Percentiles rank a stretch among this genome's conserved stretches.
Conservation (phyloP, 345 rosid species). For the Camelina laxa region DNA sequence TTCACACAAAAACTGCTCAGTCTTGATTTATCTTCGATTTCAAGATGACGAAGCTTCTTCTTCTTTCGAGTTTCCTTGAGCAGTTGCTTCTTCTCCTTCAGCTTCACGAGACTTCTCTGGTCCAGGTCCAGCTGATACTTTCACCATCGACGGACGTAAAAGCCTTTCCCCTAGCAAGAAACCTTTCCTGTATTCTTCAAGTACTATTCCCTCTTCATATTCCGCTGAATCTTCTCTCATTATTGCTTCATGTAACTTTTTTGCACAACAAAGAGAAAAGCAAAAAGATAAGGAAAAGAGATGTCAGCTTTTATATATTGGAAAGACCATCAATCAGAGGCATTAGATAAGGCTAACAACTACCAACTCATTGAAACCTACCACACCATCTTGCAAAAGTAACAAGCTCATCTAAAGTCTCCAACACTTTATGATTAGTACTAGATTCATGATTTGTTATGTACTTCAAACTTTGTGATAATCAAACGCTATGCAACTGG, state of each 20-base stretch:
- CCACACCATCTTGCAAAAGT: background rate
- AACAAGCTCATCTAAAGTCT: background rate
- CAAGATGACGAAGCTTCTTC: slow-evolving; percentile 52
- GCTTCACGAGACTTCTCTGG: slow-evolving; percentile 62
- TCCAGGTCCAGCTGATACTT: slow-evolving; percentile 98
- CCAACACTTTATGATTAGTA: slow-evolving; percentile 13
- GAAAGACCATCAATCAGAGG: slow-evolving; percentile 11
- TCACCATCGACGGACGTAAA: slow-evolving; percentile 93
- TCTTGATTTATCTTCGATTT: slow-evolving; percentile 17
- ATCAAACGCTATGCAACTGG: slow-evolving; percentile 12
- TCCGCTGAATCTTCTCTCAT: slow-evolving; percentile 84
- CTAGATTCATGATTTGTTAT: slow-evolving; percentile 10
- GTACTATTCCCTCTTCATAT: slow-evolving; percentile 77
- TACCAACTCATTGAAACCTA: slow-evolving; percentile 23
- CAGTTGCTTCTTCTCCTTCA: slow-evolving; percentile 44
- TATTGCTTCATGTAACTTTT: slow-evolving; percentile 93
- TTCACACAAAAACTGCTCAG: slow-evolving; percentile 19
- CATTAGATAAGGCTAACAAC: slow-evolving; percentile 5
- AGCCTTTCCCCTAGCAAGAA: slow-evolving; percentile 85
- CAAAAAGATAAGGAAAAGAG: background rate
- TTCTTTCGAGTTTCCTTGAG: slow-evolving; percentile 34
- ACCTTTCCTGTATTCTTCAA: slow-evolving; percentile 89
- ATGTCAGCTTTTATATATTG: slow-evolving; percentile 30
- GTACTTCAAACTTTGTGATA: background rate
- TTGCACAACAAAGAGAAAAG: slow-evolving; percentile 14